Conservation (phyloP, 2,329 filamentous ascomycete genomes). For the Sporothrix humicola region DNA sequence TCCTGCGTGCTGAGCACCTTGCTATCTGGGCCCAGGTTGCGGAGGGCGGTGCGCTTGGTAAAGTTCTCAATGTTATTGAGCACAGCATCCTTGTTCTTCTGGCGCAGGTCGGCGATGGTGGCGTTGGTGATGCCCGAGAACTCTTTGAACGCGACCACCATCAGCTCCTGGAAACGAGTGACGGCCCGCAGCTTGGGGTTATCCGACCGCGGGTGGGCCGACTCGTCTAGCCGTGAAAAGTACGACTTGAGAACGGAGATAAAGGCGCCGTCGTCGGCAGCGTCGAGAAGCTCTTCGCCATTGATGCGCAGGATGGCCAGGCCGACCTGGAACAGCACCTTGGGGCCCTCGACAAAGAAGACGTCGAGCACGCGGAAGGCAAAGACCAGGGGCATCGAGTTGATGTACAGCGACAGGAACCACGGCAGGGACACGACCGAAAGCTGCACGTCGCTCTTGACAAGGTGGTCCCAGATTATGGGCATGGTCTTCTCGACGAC, state of each 20-base stretch:
- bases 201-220: slow-evolving; percentile 91
- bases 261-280: slow-evolving; percentile 92
- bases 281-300: slow-evolving; percentile 91
- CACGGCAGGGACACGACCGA: slow-evolving; percentile 96
- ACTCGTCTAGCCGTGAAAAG: slow-evolving; percentile 91
- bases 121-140: slow-evolving; percentile 94
- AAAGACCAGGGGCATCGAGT: slow-evolving; percentile 98
- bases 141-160: slow-evolving; percentile 99
- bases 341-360: slow-evolving; percentile 97
- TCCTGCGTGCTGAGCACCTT: slow-evolving; percentile 87
- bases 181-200: slow-evolving; percentile 93
- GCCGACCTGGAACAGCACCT: slow-evolving; percentile 95
- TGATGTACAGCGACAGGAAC: slow-evolving; percentile 98
- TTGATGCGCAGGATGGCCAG: slow-evolving; percentile 97
- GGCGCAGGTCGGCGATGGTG: slow-evolving; percentile 84
- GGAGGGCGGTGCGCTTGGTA: slow-evolving; percentile 92
- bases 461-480: slow-evolving; percentile 96
- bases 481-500: slow-evolving; percentile 99
- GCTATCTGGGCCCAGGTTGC: slow-evolving; percentile 94
- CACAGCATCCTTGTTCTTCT: slow-evolving; percentile 93
- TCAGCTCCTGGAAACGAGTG: slow-evolving; percentile 94
- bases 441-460: slow-evolving; percentile 93
- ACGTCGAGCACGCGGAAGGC: slow-evolving; percentile 96
- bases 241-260: slow-evolving; percentile 96
- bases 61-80: slow-evolving; percentile 97